These are phyloP conservation scores for Pharus latifolius DNA, from an alignment of 176 grass and related monocot genomes.

Conservation along the genomic window DNA sequence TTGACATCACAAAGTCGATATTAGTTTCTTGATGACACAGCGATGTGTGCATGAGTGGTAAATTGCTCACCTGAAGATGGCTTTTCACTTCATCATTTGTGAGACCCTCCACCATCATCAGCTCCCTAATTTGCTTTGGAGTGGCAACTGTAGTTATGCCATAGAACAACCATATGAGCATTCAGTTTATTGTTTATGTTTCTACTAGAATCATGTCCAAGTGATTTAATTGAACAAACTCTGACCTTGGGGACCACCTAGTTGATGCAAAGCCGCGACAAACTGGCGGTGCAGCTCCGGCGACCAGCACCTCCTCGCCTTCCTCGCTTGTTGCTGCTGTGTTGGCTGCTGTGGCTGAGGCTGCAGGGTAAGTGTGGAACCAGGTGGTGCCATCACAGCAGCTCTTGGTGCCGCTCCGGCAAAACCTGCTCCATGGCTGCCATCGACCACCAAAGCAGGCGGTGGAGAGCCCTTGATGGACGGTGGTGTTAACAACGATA, in stretches of 20 bases:
- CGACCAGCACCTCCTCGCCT: conserved; percentile 85
- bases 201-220: too few species aligned
- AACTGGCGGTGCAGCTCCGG: conserved; percentile 81
- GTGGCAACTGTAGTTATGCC: conserved; percentile 65
- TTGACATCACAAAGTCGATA: background rate
- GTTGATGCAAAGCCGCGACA: conserved; percentile 51
- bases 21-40: too few species aligned
- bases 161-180: background rate
- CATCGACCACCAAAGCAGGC: background rate
- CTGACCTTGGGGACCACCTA: conserved; percentile 82
- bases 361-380: conserved; percentile 21
- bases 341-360: conserved; percentile 2
- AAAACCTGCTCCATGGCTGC: conserved; percentile 2
- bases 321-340: conserved; percentile 50
- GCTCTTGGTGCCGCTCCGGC: conserved; percentile 22
- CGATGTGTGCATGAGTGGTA: too few species aligned
- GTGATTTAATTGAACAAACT: background rate
- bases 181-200: background rate
- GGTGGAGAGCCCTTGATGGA: background rate
- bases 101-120: conserved; percentile 92
- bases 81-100: conserved; percentile 99
- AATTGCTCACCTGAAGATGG: conserved; percentile 82
- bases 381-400: conserved; percentile 15
- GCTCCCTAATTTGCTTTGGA: conserved; percentile 91
- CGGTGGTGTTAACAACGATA: conserved; percentile 27